Percentiles rank a stretch among this genome's conserved stretches.
Conservation (phyloP, 2,329 filamentous ascomycete genomes). For the Colletotrichum tofieldiae region DNA sequence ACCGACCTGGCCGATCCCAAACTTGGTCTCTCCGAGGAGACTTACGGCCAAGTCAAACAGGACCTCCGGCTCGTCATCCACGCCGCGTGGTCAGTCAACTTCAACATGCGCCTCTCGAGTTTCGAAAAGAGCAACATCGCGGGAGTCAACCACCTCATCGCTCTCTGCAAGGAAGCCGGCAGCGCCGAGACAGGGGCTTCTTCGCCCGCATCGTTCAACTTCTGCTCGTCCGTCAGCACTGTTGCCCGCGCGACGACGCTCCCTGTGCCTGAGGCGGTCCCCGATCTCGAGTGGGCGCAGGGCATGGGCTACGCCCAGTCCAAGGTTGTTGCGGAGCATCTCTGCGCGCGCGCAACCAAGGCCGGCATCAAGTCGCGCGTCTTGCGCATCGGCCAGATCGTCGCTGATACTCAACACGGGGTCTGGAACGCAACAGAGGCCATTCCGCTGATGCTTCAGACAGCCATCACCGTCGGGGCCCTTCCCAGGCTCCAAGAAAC, state of each 20-base stretch:
- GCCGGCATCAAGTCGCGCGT: constrained; percentile 53
- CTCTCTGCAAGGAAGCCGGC: constrained; percentile 48
- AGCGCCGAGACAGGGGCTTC: constrained; percentile 14
- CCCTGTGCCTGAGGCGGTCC: constrained; percentile 54
- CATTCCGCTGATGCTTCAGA: constrained; percentile 67
- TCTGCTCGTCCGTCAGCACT: constrained; percentile 66
- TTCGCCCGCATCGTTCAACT: constrained; percentile 57
- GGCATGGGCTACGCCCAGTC: constrained; percentile 61
- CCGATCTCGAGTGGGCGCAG: constrained; percentile 56
- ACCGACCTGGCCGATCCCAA: constrained; percentile 56
- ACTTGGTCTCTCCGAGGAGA: constrained; percentile 55
- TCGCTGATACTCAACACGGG: constrained; percentile 62
- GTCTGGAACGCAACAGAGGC: constrained; percentile 68
- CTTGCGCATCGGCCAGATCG: constrained; percentile 66
- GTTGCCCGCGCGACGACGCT: constrained; percentile 53
- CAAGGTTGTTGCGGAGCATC: constrained; percentile 57
- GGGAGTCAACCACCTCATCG: constrained; percentile 61
- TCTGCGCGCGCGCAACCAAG: constrained; percentile 53
- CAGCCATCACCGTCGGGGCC: constrained; percentile 58
- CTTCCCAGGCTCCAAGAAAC: constrained; percentile 63
- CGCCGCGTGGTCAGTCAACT: constrained; percentile 70
- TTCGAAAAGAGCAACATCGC: constrained; percentile 65
- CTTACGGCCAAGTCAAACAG: constrained; percentile 49
- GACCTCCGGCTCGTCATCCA: constrained; percentile 63
- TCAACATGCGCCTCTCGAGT: constrained; percentile 66